Evolutionary conservation across 305 asterid genomes (phyloP).

Genomic region (Rubia balearica): DNA sequence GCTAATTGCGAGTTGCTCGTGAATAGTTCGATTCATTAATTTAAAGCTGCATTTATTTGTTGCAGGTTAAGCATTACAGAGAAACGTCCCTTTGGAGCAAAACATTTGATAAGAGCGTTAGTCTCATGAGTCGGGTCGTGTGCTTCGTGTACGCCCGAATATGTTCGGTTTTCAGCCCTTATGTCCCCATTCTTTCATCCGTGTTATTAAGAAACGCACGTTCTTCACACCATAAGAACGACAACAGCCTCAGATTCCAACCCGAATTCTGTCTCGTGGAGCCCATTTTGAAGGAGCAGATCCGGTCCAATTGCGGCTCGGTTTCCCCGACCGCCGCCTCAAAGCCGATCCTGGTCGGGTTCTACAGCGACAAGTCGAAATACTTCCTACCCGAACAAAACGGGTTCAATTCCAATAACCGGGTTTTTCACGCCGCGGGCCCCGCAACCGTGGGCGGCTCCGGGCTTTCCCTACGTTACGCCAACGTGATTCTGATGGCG

Average conservation of each 20-base stretch:
- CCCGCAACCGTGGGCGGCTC: slow-evolving; percentile 62
- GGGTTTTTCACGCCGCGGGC: slow-evolving; percentile 59
- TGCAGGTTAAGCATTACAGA: slow-evolving; percentile 29
- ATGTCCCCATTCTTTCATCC: slow-evolving; percentile 21
- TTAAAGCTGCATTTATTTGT: background rate
- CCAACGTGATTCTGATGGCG: slow-evolving; percentile 51
- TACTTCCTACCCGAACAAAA: slow-evolving; percentile 19
- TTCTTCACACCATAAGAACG: slow-evolving; percentile 9
- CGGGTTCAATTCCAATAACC: slow-evolving; percentile 18
- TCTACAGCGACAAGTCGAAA: slow-evolving; percentile 39
- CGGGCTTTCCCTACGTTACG: slow-evolving; percentile 65
- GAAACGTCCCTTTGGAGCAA: slow-evolving; percentile 55
- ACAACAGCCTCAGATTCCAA: slow-evolving; percentile 9
- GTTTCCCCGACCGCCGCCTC: slow-evolving; percentile 19
- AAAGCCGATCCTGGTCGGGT: slow-evolving; percentile 44
- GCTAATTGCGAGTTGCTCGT: too few species aligned
- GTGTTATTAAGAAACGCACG: slow-evolving; percentile 12
- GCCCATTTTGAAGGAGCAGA: slow-evolving; percentile 25
- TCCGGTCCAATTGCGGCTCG: slow-evolving; percentile 46
- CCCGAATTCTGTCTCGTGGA: slow-evolving; percentile 18
- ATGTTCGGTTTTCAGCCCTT: slow-evolving; percentile 40
- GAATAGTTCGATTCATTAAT: too few species aligned
- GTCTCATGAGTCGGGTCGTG: slow-evolving; percentile 49
- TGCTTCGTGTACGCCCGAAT: slow-evolving; percentile 43
- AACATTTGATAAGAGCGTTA: slow-evolving; percentile 52